Conservation (phyloP, 2,329 filamentous ascomycete species). For the Colletotrichum lini region DNA sequence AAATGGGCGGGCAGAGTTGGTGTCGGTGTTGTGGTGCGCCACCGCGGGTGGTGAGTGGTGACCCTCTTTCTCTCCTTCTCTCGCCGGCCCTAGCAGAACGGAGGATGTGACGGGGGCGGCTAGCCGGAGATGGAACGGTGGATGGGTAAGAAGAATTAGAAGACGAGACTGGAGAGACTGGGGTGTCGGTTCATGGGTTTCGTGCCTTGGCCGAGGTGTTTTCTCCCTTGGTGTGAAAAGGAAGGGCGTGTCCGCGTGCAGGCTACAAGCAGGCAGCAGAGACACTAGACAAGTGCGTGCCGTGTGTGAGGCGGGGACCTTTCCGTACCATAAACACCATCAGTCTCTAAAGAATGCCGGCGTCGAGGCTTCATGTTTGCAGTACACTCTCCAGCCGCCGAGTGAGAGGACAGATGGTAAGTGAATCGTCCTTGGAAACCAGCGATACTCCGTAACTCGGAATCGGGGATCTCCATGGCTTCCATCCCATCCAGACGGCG, state of each 20-base stretch:
- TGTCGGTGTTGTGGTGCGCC: slow-evolving; percentile 24
- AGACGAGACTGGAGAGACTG: slow-evolving; percentile 13
- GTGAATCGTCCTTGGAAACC: slow-evolving; percentile 10
- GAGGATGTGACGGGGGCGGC: slow-evolving; percentile 36
- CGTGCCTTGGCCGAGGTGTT: background rate
- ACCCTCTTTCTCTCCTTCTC: slow-evolving; percentile 8
- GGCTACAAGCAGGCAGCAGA: too few species aligned
- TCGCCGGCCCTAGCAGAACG: slow-evolving; percentile 31
- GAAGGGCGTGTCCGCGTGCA: background rate
- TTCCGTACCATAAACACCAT: background rate
- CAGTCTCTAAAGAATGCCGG: background rate
- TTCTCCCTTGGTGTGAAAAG: background rate
- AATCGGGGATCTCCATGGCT: slow-evolving; percentile 34
- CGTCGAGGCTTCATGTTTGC: slow-evolving; percentile 6
- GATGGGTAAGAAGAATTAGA: background rate
- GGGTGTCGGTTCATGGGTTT: slow-evolving; percentile 11
- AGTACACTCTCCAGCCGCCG: slow-evolving; percentile 15
- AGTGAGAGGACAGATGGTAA: slow-evolving; percentile 10
- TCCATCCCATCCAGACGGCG: slow-evolving; percentile 33
- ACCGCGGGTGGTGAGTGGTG: slow-evolving; percentile 25
- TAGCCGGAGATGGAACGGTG: slow-evolving; percentile 8
- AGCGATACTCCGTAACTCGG: slow-evolving; percentile 11
- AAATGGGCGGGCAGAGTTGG: slow-evolving; percentile 37
- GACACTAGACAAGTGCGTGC: too few species aligned
- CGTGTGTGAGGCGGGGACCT: too few species aligned